A percentile compares a stretch with the other conserved stretches of the same genome.
phyloP scores from a whole-genome alignment of 306 rosid species.

The Fragaria vesca region DNA sequence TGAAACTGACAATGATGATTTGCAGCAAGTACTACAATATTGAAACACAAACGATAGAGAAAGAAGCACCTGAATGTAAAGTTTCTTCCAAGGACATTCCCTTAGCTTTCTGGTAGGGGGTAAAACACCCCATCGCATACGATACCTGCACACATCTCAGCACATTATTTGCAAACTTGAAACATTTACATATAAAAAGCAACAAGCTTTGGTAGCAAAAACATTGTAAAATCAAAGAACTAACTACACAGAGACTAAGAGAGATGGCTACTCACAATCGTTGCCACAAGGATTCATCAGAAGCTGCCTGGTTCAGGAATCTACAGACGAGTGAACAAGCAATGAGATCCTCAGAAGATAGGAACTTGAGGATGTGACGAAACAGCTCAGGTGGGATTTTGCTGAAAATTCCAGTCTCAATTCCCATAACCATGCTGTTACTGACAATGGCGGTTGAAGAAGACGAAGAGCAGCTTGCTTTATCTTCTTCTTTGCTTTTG shows the following conservation, averaged over 20 bases:
- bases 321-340: slow-evolving; percentile 78
- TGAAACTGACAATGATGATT: background rate
- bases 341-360: slow-evolving; percentile 90
- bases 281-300: slow-evolving; percentile 93
- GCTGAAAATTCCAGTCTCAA: slow-evolving; percentile 67
- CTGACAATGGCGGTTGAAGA: slow-evolving; percentile 15
- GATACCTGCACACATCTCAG: slow-evolving; percentile 51
- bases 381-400: slow-evolving; percentile 80
- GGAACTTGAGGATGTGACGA: slow-evolving; percentile 79
- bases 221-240: background rate
- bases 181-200: background rate
- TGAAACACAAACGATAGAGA: background rate
- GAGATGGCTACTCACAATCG: slow-evolving; percentile 62
- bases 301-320: slow-evolving; percentile 75
- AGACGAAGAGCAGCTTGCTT: slow-evolving; percentile 21
- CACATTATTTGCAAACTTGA: background rate
- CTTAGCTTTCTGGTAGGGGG: slow-evolving; percentile 66
- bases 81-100: slow-evolving; percentile 81
- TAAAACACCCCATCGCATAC: slow-evolving; percentile 85
- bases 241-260: background rate
- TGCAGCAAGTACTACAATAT: background rate
- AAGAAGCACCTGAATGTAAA: slow-evolving; percentile 64
- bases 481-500: slow-evolving; percentile 11
- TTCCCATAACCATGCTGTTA: slow-evolving; percentile 22
- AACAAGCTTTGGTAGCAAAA: background rate